Conservation (phyloP, 306 rosid genomes). For the Urtica urens region DNA sequence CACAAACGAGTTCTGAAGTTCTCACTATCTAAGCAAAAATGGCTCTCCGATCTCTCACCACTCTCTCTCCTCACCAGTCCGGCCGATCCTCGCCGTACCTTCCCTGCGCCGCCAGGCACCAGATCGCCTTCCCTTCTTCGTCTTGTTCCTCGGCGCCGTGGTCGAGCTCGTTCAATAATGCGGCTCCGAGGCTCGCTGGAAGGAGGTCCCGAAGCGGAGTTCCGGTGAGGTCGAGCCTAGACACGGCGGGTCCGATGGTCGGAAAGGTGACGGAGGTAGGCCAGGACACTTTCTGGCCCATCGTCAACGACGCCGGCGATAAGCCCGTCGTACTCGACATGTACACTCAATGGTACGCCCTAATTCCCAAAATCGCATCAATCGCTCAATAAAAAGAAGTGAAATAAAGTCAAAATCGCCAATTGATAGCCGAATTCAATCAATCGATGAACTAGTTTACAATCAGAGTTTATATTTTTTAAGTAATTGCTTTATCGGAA, state of each 20-base stretch:
- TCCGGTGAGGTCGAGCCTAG: slow-evolving; percentile 56
- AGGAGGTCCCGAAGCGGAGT: slow-evolving; percentile 6
- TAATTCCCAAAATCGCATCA: too few relatives aligned
- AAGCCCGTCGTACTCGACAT: slow-evolving; percentile 89
- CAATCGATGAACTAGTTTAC: too few relatives aligned
- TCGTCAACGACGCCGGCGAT: slow-evolving; percentile 81
- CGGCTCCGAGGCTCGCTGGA: slow-evolving; percentile 11
- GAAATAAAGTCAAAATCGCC: too few relatives aligned
- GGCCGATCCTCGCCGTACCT: slow-evolving; percentile 18
- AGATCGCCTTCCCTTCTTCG: slow-evolving; percentile 14
- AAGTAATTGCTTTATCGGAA: too few relatives aligned
- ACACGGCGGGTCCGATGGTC: slow-evolving; percentile 49
- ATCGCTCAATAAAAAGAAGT: too few relatives aligned
- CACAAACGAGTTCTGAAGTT: not conserved
- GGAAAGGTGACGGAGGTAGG: slow-evolving; percentile 84
- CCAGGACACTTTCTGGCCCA: slow-evolving; percentile 97
- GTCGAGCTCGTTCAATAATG: slow-evolving; percentile 16
- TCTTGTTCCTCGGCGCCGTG: not conserved
- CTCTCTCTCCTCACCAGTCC: slow-evolving; percentile 32
- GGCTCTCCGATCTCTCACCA: slow-evolving; percentile 38
- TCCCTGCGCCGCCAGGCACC: slow-evolving; percentile 22
- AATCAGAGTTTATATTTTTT: too few relatives aligned
- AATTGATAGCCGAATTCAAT: too few relatives aligned
- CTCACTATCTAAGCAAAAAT: slow-evolving; percentile 14
- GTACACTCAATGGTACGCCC: slow-evolving; percentile 96